Base-by-base conservation (phyloP, 2,329 filamentous ascomycete genomes). In the Aspergillus felis region DNA sequence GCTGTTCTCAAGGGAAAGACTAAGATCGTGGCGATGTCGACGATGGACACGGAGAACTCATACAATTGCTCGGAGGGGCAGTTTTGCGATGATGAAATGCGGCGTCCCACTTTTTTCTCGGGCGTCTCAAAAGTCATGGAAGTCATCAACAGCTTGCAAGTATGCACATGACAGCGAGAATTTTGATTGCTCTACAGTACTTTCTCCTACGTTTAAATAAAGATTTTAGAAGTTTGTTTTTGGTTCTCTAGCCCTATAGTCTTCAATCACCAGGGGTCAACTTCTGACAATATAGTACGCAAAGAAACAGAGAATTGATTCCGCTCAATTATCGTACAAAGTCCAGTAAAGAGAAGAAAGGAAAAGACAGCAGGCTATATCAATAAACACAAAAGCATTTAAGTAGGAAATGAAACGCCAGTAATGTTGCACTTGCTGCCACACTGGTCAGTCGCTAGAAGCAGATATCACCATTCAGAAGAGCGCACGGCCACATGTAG, bases 71-170 rank as follows among this genome's bases (percentile, higher is more conserved):
- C 14, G 44, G 56, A 54, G 56, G 47, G 49, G 52, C 47, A 51
- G 27, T 20, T 27, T 50, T 38, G 22, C 25, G 51, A 54, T 52
- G n/a, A 47, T 46, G 54, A 17, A 51, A 56, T 56, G 56, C 56
- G 53, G 49, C 32, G 57, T 59, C 57, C 57, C 57, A 57, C 57
- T 59, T 59, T 59, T 47, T 28, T 38, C 32, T 41, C 7, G 25
- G 20, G 42, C 20, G 22, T 46, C 42, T 38, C 20, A 8, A n/a
- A 24, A 24, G 38, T 27, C n/a, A 29, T 29, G 28, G 28, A 22
- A 44, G 28, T n/a, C 5, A 38, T 17, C 14, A 38, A 38, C 32
- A 38, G 14, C 14, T 7, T 17, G 32, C 17, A 35, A 12, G 22
- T 9, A 51, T 25, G 27, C 22, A 25, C 25, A 47, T 27, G 41